Percentiles rank a stretch among this genome's conserved stretches.
Conservation (phyloP, 1,139 yeast species). For the Saccharomyces hybrid region DNA sequence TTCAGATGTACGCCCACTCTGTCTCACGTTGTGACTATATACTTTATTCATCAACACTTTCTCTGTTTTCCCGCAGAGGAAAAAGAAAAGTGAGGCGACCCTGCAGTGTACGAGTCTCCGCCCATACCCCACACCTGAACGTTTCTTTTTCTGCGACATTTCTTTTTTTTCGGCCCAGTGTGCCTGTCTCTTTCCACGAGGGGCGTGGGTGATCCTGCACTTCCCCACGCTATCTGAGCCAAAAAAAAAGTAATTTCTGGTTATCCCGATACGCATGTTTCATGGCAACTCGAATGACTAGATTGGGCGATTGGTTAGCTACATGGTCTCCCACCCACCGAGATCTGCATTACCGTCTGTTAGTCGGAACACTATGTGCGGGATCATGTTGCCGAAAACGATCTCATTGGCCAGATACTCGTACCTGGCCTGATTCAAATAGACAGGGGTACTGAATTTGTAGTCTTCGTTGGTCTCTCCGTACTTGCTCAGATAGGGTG, state of each 20-base stretch:
- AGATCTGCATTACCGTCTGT: slow-evolving; percentile 72
- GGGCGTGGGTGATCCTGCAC: neutral
- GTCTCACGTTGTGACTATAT: neutral
- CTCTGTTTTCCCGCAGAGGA: neutral
- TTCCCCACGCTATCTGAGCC: neutral
- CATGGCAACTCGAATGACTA: neutral
- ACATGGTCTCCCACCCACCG: slow-evolving; percentile 95
- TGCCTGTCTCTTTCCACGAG: neutral
- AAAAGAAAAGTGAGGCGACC: neutral
- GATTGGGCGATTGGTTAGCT: slow-evolving; percentile 10
- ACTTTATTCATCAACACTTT: neutral
- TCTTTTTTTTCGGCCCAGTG: neutral
- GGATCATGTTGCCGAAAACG: slow-evolving; percentile 76
- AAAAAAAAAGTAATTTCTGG: neutral
- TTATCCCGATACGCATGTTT: neutral
- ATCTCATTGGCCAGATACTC: slow-evolving; percentile 56
- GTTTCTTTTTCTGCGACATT: neutral
- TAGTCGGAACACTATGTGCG: slow-evolving; percentile 69
- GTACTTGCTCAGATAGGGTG: slow-evolving; percentile 80
- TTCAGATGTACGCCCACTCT: neutral
- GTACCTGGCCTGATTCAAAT: slow-evolving; percentile 56
- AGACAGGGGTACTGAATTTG: slow-evolving; percentile 67
- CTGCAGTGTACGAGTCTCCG: neutral
- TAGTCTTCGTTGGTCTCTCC: slow-evolving; percentile 79
- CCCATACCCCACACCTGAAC: neutral